phyloP scores from a whole-genome alignment of 768 basidiomycete species.

The Suillus weaverae region DNA sequence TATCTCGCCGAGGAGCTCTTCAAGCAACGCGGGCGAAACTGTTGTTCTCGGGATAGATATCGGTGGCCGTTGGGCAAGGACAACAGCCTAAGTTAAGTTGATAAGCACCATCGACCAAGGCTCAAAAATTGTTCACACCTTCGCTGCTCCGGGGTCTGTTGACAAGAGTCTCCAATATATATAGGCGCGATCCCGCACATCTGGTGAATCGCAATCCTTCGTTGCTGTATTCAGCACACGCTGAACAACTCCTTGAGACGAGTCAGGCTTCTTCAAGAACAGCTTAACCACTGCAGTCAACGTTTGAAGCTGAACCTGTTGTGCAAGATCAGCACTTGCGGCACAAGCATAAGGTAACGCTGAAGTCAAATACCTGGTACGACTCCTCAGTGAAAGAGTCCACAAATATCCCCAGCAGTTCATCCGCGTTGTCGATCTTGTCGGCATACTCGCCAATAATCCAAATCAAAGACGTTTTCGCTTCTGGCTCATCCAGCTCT shows the following conservation, averaged over 20 bases:
- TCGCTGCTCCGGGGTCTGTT: conserved; percentile 93
- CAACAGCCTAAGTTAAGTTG: conserved; percentile 58
- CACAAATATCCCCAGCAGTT: conserved; percentile 86
- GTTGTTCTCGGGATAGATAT: conserved; percentile 92
- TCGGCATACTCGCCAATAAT: conserved; percentile 98
- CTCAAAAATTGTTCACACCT: conserved; percentile 48
- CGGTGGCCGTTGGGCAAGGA: conserved; percentile 88
- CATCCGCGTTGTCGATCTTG: conserved; percentile 96
- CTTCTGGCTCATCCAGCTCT: conserved; percentile 96
- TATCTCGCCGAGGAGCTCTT: conserved; percentile 90
- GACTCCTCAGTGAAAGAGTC: conserved; percentile 93
- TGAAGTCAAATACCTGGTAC: conserved; percentile 60
- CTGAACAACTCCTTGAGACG: conserved; percentile 90
- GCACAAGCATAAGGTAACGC: not conserved
- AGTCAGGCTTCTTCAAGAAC: conserved; percentile 93
- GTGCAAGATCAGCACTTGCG: not conserved
- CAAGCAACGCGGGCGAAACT: conserved; percentile 81
- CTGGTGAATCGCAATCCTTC: conserved; percentile 95
- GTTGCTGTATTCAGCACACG: conserved; percentile 91
- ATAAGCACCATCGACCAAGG: conserved; percentile 4
- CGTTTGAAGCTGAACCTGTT: conserved; percentile 72
- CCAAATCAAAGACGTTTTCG: conserved; percentile 98
- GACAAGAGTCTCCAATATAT: conserved; percentile 97
- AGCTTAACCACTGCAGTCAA: conserved; percentile 96
- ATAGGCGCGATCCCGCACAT: conserved; percentile 95